phyloP scores from a whole-genome alignment of 371 early-diverging fungal genomes.

The Lichtheimia ramosa region DNA sequence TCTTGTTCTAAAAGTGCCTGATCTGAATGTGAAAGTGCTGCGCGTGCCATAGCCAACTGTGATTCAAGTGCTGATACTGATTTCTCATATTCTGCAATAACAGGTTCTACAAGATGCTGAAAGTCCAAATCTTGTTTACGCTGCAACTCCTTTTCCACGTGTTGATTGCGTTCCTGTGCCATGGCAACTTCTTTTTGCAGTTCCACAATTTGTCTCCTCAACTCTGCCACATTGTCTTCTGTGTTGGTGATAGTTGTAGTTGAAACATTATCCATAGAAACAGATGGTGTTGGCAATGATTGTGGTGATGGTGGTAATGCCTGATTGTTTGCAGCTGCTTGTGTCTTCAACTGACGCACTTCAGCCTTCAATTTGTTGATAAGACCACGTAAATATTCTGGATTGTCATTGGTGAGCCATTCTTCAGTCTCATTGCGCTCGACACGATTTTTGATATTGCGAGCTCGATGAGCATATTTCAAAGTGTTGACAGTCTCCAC shows the following conservation, averaged over 20 bases:
- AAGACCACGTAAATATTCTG: slow-evolving; percentile 55
- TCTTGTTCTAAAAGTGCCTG: slow-evolving; percentile 50
- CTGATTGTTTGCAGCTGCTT: not conserved
- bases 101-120: slow-evolving; percentile 63
- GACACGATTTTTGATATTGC: slow-evolving; percentile 83
- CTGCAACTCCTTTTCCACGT: slow-evolving; percentile 19
- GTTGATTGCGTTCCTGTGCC: slow-evolving; percentile 20
- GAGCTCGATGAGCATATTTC: slow-evolving; percentile 87
- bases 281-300: slow-evolving; percentile 20
- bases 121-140: slow-evolving; percentile 26
- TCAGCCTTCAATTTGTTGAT: slow-evolving; percentile 60
- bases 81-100: slow-evolving; percentile 68
- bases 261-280: not conserved
- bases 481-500: slow-evolving; percentile 94
- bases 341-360: slow-evolving; percentile 42
- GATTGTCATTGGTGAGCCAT: slow-evolving; percentile 59
- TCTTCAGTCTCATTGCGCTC: slow-evolving; percentile 71
- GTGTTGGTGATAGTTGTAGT: slow-evolving; percentile 10
- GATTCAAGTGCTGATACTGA: slow-evolving; percentile 57
- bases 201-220: slow-evolving; percentile 20
- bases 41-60: slow-evolving; percentile 54
- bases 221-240: slow-evolving; percentile 17
- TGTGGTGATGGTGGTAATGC: slow-evolving; percentile 13
- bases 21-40: slow-evolving; percentile 51
- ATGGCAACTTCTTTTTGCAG: slow-evolving; percentile 19